Base-by-base conservation (phyloP, 768 basidiomycete species). In the Amanita muscaria region DNA sequence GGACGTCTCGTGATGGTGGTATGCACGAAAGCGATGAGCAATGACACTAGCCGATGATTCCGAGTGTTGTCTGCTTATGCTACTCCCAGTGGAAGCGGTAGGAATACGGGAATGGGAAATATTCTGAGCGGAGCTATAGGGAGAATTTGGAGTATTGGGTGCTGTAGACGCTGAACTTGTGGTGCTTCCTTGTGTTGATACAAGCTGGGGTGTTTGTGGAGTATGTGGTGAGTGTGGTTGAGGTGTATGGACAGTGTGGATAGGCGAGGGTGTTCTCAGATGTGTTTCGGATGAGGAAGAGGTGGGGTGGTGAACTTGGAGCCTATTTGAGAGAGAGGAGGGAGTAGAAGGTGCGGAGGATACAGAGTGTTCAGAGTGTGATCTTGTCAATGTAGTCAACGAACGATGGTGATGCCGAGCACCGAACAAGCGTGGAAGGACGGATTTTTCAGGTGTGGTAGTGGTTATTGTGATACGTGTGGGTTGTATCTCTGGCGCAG, bases 201-300 rank as follows among this genome's bases (percentile, higher is more conserved):
- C 5, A 2, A 19, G 11, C 25, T 45, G 44, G 15, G 36, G 44
- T 18, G 23, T 37, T 27, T 45, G 34, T n/a, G n/a, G n/a, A n/a
- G n/a, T n/a, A n/a, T n/a, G n/a, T n/a, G n/a, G n/a, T n/a, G n/a
- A n/a, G n/a, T n/a, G n/a, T n/a, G n/a, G n/a, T n/a, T n/a, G n/a
- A n/a, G n/a, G n/a, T n/a, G n/a, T n/a, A n/a, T n/a, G n/a, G n/a
- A n/a, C n/a, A n/a, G n/a, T n/a, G n/a, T n/a, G n/a, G n/a, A n/a
- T 44, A 44, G 43, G 43, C n/a, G 43, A 44, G 7, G 43, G 43
- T 5, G 43, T 44, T 12, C 33, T 23, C 14, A 21, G 38, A 14
- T 40, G 21, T 23, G 38, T 25, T 16, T 32, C 33, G 11, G 24
- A 44, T 5, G 33, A 15, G 6, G 25, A 25, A 36, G n/a, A n/a